These are phyloP conservation scores for Nosema muscidifuracis DNA, from an alignment of 371 early-diverging fungal species.

Conservation along the genomic window DNA sequence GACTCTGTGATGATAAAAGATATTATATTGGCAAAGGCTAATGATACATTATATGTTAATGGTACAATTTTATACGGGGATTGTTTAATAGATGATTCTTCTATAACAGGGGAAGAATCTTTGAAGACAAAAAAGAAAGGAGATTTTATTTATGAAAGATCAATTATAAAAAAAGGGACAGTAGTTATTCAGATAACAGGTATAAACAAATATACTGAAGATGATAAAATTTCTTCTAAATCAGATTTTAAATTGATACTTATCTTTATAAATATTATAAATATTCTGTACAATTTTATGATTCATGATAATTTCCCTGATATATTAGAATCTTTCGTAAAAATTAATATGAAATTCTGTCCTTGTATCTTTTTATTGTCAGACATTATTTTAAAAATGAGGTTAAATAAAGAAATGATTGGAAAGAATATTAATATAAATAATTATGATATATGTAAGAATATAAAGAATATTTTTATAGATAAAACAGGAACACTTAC, in stretches of 20 bases:
- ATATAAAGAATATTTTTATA: not conserved
- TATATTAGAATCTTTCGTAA: not conserved
- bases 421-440: not conserved
- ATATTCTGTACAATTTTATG: not conserved
- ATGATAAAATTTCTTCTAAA: not conserved
- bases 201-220: not conserved
- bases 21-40: not conserved
- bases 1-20: not conserved
- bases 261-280: not conserved
- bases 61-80: not conserved
- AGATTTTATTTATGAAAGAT: not conserved
- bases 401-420: not conserved
- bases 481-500: conserved; percentile 16
- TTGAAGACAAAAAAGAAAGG: not conserved
- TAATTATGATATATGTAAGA: not conserved
- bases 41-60: not conserved
- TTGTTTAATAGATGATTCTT: conserved; percentile 7
- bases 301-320: not conserved
- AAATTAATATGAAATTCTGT: not conserved
- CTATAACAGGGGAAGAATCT: not conserved
- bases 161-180: not conserved
- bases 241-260: not conserved
- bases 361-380: conserved; percentile 10
- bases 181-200: not conserved
- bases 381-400: not conserved